Evolutionary conservation across 495 filamentous ascomycete genomes (phyloP), one percentile per base, ranked within the genome.

Genomic region (Penicillium antarcticum): DNA sequence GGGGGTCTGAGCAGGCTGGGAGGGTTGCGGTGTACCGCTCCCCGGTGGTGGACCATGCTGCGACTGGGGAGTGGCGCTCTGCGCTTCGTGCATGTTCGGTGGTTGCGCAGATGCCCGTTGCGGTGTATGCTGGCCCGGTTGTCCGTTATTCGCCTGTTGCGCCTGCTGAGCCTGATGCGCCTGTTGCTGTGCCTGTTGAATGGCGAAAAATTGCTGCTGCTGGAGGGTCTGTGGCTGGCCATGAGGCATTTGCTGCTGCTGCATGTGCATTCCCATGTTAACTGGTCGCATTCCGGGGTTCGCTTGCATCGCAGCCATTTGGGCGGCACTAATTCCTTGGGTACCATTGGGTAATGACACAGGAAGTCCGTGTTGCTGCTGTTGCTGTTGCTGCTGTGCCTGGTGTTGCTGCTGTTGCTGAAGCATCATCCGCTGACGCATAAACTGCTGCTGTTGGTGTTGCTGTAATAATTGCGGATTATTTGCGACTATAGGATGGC

Each of bases 291-390:
- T 76, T 39, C 56, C 64, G n/a, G 66, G 65, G 31, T 73, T 75
- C 5, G 56, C 69, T 48, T 79, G 74, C 73, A 87, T 80, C 19
- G 80, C 77, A 38, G 74, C 71, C 54, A 81, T 71, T 48, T 86
- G 82, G 23, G 76, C 76, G 21, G 75, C 68, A 50, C 57, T 84
- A 45, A 87, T 68, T 21, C 70, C 71, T 50, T 80, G 81, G 21
- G 83, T 80, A 13, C 80, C 82, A 61, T 87, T 83, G 17, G 80
- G 80, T 57, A 86, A 68, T 24, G 70, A 75, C n/a, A 77, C 70
- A 1, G 74, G 71, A 46, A 80, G 69, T 31, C 74, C 77, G 32
- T 65, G 65, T 55, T 66, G 74, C 33, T 76, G 73, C 19, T 77
- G 74, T 31, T 80, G 80, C 23, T 70, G 76, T 35, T 76, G 72